Evolutionary conservation across 768 basidiomycete genomes (phyloP), one percentile per base, ranked within the genome.

Genomic region (Macrolepiota albuminosa): DNA sequence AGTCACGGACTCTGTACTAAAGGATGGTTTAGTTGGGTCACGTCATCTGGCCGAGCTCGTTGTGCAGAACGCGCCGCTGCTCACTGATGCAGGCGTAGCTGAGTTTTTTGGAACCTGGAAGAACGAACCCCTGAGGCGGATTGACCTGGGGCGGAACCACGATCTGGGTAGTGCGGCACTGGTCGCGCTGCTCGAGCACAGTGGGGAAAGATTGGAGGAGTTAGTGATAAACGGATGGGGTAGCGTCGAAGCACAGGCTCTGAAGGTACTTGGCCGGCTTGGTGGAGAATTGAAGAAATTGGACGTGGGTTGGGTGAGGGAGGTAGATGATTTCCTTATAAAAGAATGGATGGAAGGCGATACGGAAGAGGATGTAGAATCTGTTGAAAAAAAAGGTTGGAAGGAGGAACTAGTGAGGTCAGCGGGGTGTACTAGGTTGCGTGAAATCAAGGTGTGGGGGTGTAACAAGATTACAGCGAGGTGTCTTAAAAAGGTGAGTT

Each of bases 301-400:
- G 43, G 91, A 98, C 67, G 72, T 95, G 2, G 89, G 95, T 1
- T 98, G 89, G 83, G 94, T 94, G 66, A 76, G 95, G 51, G 80
- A 82, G 24, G 79, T 91, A 43, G 88, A 95, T 60, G 89, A 98
- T 71, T 95, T 89, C 67, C 78, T 89, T 3, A 73, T 98, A 62
- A 88, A 91, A 71, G 81, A 75, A 14, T 73, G 94, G 64, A 66
- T 94, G 63, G 77, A 78, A 47, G 75, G 76, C 2, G 60, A 65
- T 5, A 73, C 21, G n/a, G 57, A 58, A 62, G 2, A 63, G 45
- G 11, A 54, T 57, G 33, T 60, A 18, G 54, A 40, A 36, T n/a
- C 24, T 3, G 16, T 7, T 29, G 36, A 61, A 3, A 43, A 18
- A 39, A 31, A 37, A n/a, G 39, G 40, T 14, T n/a, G 62, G 75